A percentile compares a stretch with the other conserved stretches of the same genome.
phyloP scores from a whole-genome alignment of 1,284 basidiomycete species.

The Cryptococcus wingfieldii region DNA sequence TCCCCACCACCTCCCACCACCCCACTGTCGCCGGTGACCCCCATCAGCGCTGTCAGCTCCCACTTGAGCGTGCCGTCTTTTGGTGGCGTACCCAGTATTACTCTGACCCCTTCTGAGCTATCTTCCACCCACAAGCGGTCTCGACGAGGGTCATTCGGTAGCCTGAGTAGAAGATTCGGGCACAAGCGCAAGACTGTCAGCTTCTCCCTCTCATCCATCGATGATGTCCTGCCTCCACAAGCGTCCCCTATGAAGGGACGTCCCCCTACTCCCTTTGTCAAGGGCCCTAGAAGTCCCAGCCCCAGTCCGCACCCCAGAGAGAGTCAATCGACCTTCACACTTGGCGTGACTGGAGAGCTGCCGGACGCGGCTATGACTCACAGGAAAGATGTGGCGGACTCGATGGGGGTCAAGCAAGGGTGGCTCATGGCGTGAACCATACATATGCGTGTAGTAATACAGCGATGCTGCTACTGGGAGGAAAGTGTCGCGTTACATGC shows the following conservation, averaged over 20 bases:
- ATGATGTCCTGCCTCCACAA: constrained; percentile 17
- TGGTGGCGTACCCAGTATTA: constrained; percentile 18
- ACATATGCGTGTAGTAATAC: not conserved
- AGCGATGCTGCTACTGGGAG: not conserved
- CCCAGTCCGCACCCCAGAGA: constrained; percentile 2
- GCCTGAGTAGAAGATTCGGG: not conserved
- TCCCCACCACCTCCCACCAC: constrained; percentile 4
- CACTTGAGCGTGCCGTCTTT: constrained; percentile 3
- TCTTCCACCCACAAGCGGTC: not conserved
- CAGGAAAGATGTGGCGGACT: constrained; percentile 18
- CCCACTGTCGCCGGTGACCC: constrained; percentile 1
- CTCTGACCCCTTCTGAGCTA: constrained; percentile 3
- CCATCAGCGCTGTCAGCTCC: not conserved
- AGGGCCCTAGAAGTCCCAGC: constrained; percentile 9
- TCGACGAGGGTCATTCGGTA: not conserved
- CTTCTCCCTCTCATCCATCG: constrained; percentile 31
- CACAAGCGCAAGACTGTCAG: constrained; percentile 33
- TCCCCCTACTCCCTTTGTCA: constrained; percentile 32
- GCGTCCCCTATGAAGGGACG: constrained; percentile 8
- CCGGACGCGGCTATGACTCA: constrained; percentile 9
- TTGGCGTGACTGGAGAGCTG: not conserved
- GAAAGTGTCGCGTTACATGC: not conserved
- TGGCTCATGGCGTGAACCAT: constrained; percentile 27
- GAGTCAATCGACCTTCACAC: not conserved
- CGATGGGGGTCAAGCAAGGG: constrained; percentile 31